phyloP scores from a whole-genome alignment of 768 basidiomycete genomes.

The Hygrocybe punicea region DNA sequence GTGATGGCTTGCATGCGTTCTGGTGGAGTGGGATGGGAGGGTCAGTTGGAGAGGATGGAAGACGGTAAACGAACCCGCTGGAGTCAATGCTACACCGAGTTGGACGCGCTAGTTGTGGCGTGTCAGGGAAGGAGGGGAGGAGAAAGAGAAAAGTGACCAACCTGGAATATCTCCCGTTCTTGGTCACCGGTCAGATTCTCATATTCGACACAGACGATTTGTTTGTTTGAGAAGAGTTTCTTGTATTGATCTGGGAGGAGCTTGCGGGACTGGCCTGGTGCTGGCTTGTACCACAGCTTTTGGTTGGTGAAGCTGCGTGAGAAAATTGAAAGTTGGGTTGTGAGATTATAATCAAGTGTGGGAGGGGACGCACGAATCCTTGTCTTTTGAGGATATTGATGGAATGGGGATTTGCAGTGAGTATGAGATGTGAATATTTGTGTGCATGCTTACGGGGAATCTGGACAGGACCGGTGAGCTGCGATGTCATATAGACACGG shows the following conservation, averaged over 20 bases:
- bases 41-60: neutral
- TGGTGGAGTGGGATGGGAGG: slow-evolving; percentile 14
- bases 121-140: slow-evolving; percentile 2
- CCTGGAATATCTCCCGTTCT: slow-evolving; percentile 69
- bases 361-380: slow-evolving; percentile 16
- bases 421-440: slow-evolving; percentile 42
- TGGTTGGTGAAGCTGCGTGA: slow-evolving; percentile 49
- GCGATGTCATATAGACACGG: slow-evolving; percentile 2
- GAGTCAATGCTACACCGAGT: slow-evolving; percentile 47
- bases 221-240: slow-evolving; percentile 55
- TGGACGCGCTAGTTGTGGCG: slow-evolving; percentile 43
- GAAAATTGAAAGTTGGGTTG: slow-evolving; percentile 29
- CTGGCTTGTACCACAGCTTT: slow-evolving; percentile 52
- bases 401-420: neutral
- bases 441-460: slow-evolving; percentile 40
- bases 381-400: slow-evolving; percentile 16
- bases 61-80: slow-evolving; percentile 38
- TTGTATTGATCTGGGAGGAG: slow-evolving; percentile 53
- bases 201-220: slow-evolving; percentile 55
- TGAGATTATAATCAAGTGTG: too few relatives aligned
- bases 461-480: slow-evolving; percentile 23
- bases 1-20: slow-evolving; percentile 52
- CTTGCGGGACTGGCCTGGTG: slow-evolving; percentile 16
- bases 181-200: slow-evolving; percentile 44
- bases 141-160: slow-evolving; percentile 13